Percentiles rank a stretch among this genome's conserved stretches.
These are phyloP conservation scores for Larix kaempferi DNA, from an alignment of 75 land plant species.

Conservation along the genomic window DNA sequence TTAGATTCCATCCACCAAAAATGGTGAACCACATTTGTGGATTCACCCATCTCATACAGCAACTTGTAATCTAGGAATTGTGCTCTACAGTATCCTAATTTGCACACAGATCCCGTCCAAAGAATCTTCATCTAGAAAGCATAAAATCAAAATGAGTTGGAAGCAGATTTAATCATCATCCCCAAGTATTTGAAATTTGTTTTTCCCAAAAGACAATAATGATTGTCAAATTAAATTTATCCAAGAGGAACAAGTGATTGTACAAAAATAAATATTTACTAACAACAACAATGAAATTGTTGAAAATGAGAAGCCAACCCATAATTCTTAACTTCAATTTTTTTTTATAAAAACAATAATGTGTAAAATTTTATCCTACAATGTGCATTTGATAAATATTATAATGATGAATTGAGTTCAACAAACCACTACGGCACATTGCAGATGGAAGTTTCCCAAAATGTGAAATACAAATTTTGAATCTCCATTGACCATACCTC, in stretches of 20 bases:
- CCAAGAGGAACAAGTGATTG: neutral
- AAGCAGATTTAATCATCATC: no score
- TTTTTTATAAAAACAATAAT: neutral
- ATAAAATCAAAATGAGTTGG: no score
- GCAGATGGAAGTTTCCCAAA: neutral
- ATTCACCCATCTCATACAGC: no score
- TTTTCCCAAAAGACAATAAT: neutral
- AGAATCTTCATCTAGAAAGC: no score
- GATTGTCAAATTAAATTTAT: neutral
- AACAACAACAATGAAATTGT: neutral
- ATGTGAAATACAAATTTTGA: neutral
- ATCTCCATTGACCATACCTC: constrained; percentile 12
- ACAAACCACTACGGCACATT: neutral
- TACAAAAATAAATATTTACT: neutral
- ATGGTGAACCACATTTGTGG: no score
- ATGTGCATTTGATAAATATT: no score
- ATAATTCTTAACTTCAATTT: neutral
- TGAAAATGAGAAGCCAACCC: neutral
- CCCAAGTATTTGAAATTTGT: no score
- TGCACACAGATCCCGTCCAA: no score
- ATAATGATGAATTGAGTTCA: no score
- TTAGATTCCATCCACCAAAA: no score
- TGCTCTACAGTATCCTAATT: no score
- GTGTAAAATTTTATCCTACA: neutral
- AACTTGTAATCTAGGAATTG: no score